These are phyloP conservation scores for Podospora conica DNA, from an alignment of 495 filamentous ascomycete species.

Conservation along the genomic window DNA sequence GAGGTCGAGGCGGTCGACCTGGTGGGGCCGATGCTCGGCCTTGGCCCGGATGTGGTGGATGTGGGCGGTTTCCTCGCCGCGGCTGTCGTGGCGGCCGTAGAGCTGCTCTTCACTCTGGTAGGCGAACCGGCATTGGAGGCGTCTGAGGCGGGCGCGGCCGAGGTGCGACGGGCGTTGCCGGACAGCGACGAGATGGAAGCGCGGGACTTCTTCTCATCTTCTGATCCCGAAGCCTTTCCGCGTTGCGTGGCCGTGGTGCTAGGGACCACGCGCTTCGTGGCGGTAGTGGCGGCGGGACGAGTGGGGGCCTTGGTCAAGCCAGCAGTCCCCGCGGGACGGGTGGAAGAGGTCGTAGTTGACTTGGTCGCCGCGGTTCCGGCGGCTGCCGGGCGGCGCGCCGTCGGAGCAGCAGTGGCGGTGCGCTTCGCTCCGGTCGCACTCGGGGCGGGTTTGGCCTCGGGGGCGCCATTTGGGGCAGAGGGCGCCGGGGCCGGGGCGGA, in stretches of 20 bases:
- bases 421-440: slow-evolving; percentile 27
- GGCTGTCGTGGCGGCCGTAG: slow-evolving; percentile 30
- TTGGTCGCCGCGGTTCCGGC: slow-evolving; percentile 31
- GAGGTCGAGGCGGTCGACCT: slow-evolving; percentile 20
- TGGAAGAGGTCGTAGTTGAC: slow-evolving; percentile 32
- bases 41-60: slow-evolving; percentile 24
- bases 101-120: slow-evolving; percentile 30
- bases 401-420: slow-evolving; percentile 12
- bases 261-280: slow-evolving; percentile 33
- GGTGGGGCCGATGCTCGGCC: slow-evolving; percentile 24
- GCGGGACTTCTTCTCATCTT: slow-evolving; percentile 41
- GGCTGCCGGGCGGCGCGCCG: slow-evolving; percentile 13
- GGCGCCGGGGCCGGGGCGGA: slow-evolving; percentile 15
- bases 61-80: slow-evolving; percentile 37
- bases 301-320: slow-evolving; percentile 35
- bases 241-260: slow-evolving; percentile 32
- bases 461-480: slow-evolving; percentile 24
- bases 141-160: slow-evolving; percentile 22
- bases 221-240: slow-evolving; percentile 39
- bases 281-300: slow-evolving; percentile 27
- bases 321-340: slow-evolving; percentile 28
- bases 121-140: slow-evolving; percentile 33
- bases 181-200: slow-evolving; percentile 27
- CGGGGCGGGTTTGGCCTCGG: slow-evolving; percentile 27
- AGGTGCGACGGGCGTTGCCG: slow-evolving; percentile 37